Evolutionary conservation across 2,329 filamentous ascomycete species (phyloP).

Genomic region (Orbilia javanica): DNA sequence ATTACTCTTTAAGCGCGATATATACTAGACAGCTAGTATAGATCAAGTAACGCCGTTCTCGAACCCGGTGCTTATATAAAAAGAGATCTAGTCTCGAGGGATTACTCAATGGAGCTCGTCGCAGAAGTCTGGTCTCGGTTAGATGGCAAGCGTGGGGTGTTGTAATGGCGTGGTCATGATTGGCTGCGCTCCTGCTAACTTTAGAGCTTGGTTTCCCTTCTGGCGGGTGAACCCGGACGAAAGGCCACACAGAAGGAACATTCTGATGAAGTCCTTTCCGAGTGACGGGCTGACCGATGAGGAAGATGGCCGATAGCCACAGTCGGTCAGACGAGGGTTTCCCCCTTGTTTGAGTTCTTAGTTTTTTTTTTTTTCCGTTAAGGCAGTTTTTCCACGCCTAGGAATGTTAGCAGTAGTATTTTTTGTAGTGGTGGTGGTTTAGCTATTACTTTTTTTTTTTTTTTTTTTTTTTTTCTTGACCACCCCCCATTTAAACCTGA

Average conservation of each 20-base stretch:
- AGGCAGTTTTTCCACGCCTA: slow-evolving; percentile 24
- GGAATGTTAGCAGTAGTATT: background rate
- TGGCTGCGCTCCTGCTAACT: slow-evolving; percentile 36
- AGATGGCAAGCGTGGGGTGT: slow-evolving; percentile 40
- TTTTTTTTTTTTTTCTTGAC: slow-evolving; percentile 42
- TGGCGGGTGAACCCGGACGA: slow-evolving; percentile 54
- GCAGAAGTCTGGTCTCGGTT: slow-evolving; percentile 19
- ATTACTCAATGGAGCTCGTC: background rate
- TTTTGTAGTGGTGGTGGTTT: background rate
- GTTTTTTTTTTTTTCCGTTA: background rate
- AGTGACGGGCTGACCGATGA: slow-evolving; percentile 34
- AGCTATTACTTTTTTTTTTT: slow-evolving; percentile 32
- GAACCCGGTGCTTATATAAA: no score
- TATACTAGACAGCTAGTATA: no score
- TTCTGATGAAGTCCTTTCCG: slow-evolving; percentile 3
- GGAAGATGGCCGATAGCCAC: slow-evolving; percentile 9
- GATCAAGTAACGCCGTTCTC: no score
- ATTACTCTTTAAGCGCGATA: no score
- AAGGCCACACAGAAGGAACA: slow-evolving; percentile 13
- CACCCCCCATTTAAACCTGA: slow-evolving; percentile 30
- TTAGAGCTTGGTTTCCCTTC: slow-evolving; percentile 10
- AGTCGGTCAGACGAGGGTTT: background rate
- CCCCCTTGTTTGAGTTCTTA: background rate
- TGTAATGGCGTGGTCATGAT: slow-evolving; percentile 29
- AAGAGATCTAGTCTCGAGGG: no score